These are phyloP conservation scores for Heimioporus sp. DNA, from an alignment of 768 basidiomycete genomes.

Conservation along the genomic window DNA sequence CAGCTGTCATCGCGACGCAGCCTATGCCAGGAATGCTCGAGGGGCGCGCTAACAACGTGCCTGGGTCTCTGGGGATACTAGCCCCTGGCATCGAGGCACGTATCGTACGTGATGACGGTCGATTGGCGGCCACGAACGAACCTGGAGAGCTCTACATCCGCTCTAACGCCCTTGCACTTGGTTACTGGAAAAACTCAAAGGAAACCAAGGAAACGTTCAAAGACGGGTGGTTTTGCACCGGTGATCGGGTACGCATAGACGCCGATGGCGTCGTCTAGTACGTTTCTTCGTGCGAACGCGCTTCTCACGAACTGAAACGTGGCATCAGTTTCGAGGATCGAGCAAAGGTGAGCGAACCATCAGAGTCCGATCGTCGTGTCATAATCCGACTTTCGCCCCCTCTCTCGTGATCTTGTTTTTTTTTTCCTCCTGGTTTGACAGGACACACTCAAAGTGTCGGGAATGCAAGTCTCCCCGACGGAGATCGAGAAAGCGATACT, in stretches of 20 bases:
- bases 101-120: conserved; percentile 58
- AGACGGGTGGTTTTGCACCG: conserved; percentile 73
- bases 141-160: conserved; percentile 64
- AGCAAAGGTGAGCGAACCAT: conserved; percentile 50
- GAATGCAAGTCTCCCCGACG: conserved; percentile 74
- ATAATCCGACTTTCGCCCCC: no score
- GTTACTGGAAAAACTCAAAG: conserved; percentile 72
- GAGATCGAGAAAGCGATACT: conserved; percentile 72
- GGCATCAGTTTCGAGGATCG: conserved; percentile 67
- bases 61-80: conserved; percentile 56
- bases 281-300: no score
- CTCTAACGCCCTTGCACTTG: conserved; percentile 54
- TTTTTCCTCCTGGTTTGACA: conserved; percentile 29
- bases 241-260: no score
- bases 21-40: conserved; percentile 45
- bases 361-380: no score
- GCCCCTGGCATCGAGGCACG: conserved; percentile 63
- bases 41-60: conserved; percentile 38
- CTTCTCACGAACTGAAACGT: not conserved
- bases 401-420: no score
- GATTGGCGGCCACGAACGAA: conserved; percentile 54
- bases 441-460: conserved; percentile 82
- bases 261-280: no score
- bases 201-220: conserved; percentile 65
- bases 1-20: conserved; percentile 47